Evolutionary conservation across 1,284 basidiomycete species (phyloP).

Genomic region (Cystobasidiaceae sp.): DNA sequence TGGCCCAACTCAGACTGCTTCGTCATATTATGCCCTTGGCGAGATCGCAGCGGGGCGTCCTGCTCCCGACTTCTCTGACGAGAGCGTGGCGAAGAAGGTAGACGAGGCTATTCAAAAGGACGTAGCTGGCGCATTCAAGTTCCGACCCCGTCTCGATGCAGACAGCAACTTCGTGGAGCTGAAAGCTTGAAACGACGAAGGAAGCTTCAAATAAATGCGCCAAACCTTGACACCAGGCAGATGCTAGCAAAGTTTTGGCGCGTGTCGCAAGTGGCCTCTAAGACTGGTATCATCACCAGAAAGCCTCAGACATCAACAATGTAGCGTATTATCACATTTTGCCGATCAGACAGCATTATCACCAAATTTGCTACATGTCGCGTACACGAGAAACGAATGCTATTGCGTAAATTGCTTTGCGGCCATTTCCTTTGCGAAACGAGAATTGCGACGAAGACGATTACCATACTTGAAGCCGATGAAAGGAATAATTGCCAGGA

Average conservation of each 20-base stretch:
- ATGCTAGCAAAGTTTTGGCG: too few relatives aligned
- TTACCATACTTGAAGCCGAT: slow-evolving; percentile 6
- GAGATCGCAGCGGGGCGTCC: slow-evolving; percentile 21
- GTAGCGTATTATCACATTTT: too few relatives aligned
- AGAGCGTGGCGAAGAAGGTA: slow-evolving; percentile 22
- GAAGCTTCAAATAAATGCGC: slow-evolving; percentile 37
- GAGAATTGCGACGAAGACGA: slow-evolving; percentile 4
- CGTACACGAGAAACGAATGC: not conserved
- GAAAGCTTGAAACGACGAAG: not conserved
- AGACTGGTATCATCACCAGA: too few relatives aligned
- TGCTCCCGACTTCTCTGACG: slow-evolving; percentile 28
- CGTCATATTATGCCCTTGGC: slow-evolving; percentile 28
- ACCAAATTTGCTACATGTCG: not conserved
- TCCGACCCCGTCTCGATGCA: slow-evolving; percentile 28
- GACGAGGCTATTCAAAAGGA: slow-evolving; percentile 26
- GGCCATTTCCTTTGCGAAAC: slow-evolving; percentile 21
- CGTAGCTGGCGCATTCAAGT: slow-evolving; percentile 24
- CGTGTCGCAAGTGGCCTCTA: too few relatives aligned
- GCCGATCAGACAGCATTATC: not conserved
- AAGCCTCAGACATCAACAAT: not conserved
- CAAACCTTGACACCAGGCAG: too few relatives aligned
- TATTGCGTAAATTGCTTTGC: not conserved
- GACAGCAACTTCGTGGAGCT: slow-evolving; percentile 38
- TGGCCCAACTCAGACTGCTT: slow-evolving; percentile 18
- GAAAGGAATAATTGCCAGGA: slow-evolving; percentile 19